These are phyloP conservation scores for Backusella tuberculispora DNA, from an alignment of 192 early-diverging fungal species.

Conservation along the genomic window DNA sequence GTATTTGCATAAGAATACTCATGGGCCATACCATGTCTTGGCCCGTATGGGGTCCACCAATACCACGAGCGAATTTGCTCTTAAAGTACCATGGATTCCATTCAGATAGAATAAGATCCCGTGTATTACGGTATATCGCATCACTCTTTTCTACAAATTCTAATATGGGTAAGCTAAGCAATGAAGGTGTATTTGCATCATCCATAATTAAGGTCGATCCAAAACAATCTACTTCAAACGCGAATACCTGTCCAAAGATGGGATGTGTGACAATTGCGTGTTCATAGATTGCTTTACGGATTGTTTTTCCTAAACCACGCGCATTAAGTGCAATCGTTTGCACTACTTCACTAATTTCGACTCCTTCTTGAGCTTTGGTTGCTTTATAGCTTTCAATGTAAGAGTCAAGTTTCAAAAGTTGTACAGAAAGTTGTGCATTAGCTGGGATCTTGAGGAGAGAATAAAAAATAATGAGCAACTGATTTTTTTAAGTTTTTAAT, in stretches of 20 bases:
- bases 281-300: constrained; percentile 54
- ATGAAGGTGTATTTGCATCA: constrained; percentile 70
- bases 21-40: constrained; percentile 69
- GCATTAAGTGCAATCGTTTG: constrained; percentile 15
- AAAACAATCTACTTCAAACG: constrained; percentile 75
- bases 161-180: constrained; percentile 63
- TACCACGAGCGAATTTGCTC: constrained; percentile 52
- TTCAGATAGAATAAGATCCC: constrained; percentile 60
- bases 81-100: constrained; percentile 70
- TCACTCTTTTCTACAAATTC: constrained; percentile 57
- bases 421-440: constrained; percentile 48
- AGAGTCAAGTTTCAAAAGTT: constrained; percentile 17
- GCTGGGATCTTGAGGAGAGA: constrained; percentile 46
- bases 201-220: constrained; percentile 69
- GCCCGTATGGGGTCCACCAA: constrained; percentile 66
- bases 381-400: neutral
- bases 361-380: neutral
- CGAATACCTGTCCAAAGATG: constrained; percentile 59
- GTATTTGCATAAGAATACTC: constrained; percentile 56
- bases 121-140: constrained; percentile 59
- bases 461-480: neutral
- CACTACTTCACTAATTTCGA: neutral
- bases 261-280: constrained; percentile 57
- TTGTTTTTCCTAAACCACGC: constrained; percentile 28
- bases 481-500: neutral